Evolutionary conservation across 495 filamentous ascomycete species (phyloP).

Genomic region (Darksidea phi): DNA sequence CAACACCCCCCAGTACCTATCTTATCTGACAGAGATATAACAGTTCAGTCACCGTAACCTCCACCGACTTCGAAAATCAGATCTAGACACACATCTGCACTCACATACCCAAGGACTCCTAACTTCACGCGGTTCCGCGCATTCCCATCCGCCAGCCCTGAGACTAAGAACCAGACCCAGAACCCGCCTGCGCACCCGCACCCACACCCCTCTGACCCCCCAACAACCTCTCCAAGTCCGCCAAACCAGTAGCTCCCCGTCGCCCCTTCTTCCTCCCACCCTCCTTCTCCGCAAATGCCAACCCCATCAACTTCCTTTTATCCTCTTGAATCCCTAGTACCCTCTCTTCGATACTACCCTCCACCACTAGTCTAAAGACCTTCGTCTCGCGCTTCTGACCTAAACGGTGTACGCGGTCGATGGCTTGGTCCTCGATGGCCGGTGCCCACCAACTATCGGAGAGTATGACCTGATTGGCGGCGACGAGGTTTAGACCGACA

Average conservation of each 20-base stretch:
- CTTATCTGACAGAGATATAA: too few species aligned
- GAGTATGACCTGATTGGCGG: slow-evolving; percentile 83
- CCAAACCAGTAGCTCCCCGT: slow-evolving; percentile 44
- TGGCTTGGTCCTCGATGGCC: slow-evolving; percentile 89
- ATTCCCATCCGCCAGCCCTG: too few species aligned
- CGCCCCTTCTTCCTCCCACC: slow-evolving; percentile 32
- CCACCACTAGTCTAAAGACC: slow-evolving; percentile 81
- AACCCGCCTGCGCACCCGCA: neutral
- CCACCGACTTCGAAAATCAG: too few species aligned
- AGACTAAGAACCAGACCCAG: neutral
- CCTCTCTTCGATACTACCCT: slow-evolving; percentile 79
- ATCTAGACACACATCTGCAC: too few species aligned
- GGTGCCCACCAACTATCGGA: slow-evolving; percentile 89
- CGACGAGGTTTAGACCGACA: slow-evolving; percentile 86
- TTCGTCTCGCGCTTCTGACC: slow-evolving; percentile 77
- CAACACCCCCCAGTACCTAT: too few species aligned
- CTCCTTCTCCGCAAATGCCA: slow-evolving; percentile 54
- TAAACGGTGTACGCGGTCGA: slow-evolving; percentile 85
- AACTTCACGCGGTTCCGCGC: too few species aligned
- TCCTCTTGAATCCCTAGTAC: slow-evolving; percentile 78
- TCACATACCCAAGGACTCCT: too few species aligned
- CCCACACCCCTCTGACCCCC: slow-evolving; percentile 3
- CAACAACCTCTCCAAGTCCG: slow-evolving; percentile 59
- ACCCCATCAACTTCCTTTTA: slow-evolving; percentile 75
- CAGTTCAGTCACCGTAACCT: too few species aligned